These are phyloP conservation scores for Alternaria brassicicola DNA, from an alignment of 2,329 filamentous ascomycete genomes.

Conservation along the genomic window DNA sequence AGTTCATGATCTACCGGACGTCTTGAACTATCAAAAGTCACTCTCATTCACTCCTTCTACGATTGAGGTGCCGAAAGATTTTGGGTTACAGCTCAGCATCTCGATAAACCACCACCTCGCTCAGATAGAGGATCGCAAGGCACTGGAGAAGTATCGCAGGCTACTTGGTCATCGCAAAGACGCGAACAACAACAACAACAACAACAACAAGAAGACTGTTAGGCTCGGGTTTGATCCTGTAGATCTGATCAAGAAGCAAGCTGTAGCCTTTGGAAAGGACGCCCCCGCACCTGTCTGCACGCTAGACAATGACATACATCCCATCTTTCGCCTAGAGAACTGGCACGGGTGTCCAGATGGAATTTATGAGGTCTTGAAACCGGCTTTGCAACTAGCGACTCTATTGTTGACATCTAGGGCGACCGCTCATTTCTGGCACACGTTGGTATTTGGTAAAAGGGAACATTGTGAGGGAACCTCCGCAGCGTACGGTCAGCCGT, in stretches of 20 bases:
- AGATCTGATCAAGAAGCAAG: constrained; percentile 49
- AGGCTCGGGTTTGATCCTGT: constrained; percentile 49
- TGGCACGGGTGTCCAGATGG: constrained; percentile 48
- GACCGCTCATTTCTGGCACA: constrained; percentile 49
- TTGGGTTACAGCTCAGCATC: constrained; percentile 46
- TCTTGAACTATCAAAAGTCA: constrained; percentile 44
- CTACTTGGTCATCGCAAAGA: constrained; percentile 46
- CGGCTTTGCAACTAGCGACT: constrained; percentile 44
- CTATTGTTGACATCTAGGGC: constrained; percentile 44
- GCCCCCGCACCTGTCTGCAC: constrained; percentile 29
- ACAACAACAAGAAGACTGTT: constrained; percentile 39
- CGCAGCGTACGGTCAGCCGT: constrained; percentile 40
- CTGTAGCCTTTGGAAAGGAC: constrained; percentile 40
- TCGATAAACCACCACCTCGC: constrained; percentile 49
- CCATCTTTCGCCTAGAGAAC: constrained; percentile 47
- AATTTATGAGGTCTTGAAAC: constrained; percentile 48
- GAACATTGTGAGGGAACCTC: constrained; percentile 39
- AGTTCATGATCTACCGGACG: constrained; percentile 43
- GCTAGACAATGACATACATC: constrained; percentile 46
- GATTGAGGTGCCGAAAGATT: constrained; percentile 48
- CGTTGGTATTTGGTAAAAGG: constrained; percentile 46
- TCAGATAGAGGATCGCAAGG: constrained; percentile 46
- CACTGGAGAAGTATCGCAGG: constrained; percentile 47
- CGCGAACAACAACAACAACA: constrained; percentile 39
- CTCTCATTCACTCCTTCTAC: constrained; percentile 47